A percentile compares a stretch with the other conserved stretches of the same genome.
phyloP scores from a whole-genome alignment of 345 rosid genomes.

The Kernera saxatilis region DNA sequence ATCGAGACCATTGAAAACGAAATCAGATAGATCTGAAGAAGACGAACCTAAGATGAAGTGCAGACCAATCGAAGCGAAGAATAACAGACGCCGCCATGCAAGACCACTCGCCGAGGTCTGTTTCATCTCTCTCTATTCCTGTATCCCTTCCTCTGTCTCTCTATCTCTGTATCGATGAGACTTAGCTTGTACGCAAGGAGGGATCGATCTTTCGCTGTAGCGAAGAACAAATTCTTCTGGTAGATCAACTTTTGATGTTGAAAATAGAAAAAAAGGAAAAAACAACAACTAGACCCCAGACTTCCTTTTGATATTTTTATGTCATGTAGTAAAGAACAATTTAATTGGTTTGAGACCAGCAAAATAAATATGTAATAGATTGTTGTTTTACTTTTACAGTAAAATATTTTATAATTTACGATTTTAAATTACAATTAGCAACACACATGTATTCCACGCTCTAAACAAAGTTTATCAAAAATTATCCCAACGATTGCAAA shows the following conservation, averaged over 20 bases:
- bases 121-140: slow-evolving; percentile 31
- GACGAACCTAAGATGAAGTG: slow-evolving; percentile 54
- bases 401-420: too few relatives aligned
- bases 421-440: too few relatives aligned
- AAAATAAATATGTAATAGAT: background rate
- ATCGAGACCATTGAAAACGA: background rate
- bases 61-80: slow-evolving; percentile 40
- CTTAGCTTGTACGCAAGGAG: background rate
- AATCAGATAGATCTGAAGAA: slow-evolving; percentile 32
- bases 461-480: too few relatives aligned
- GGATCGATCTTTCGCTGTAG: background rate
- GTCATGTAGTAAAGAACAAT: background rate
- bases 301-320: background rate
- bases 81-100: slow-evolving; percentile 28
- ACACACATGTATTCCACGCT: too few relatives aligned
- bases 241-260: background rate
- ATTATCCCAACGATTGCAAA: too few relatives aligned
- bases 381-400: too few relatives aligned
- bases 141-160: background rate
- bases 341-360: background rate
- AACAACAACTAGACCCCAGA: background rate
- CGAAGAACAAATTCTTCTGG: background rate
- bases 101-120: slow-evolving; percentile 27
- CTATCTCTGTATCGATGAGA: background rate
- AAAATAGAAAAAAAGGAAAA: background rate